Evolutionary conservation across 2,329 filamentous ascomycete species (phyloP).

Genomic region (Exophiala dermatitidis): DNA sequence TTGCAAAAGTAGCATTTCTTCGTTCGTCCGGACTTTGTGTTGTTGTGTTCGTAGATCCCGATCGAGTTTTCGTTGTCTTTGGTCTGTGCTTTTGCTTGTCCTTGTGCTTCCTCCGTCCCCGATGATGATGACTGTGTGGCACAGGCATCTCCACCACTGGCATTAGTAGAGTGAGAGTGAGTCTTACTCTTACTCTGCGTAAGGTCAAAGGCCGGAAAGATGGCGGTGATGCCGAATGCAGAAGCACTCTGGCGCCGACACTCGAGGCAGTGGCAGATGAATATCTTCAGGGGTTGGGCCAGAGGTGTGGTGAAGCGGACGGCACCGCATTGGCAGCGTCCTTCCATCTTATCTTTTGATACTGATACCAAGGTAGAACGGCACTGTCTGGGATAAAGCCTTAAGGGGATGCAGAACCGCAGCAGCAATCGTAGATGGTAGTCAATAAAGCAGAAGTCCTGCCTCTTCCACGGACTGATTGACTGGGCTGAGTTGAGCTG

Average conservation of each 20-base stretch:
- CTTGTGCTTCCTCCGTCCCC: too few species aligned
- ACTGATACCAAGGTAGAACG: too few species aligned
- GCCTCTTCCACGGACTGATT: too few species aligned
- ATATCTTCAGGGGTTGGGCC: conserved; percentile 54
- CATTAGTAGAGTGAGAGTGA: too few species aligned
- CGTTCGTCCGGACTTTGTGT: conserved; percentile 50
- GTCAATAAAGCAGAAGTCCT: too few species aligned
- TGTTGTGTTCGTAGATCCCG: conserved; percentile 43
- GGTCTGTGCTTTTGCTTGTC: too few species aligned
- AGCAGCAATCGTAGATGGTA: too few species aligned
- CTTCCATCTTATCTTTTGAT: conserved; percentile 43
- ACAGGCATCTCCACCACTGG: too few species aligned
- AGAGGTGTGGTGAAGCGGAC: conserved; percentile 57
- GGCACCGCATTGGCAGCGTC: conserved; percentile 57
- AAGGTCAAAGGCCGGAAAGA: conserved; percentile 60
- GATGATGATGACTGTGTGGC: too few species aligned
- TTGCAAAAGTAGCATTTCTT: conserved; percentile 62
- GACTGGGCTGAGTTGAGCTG: too few species aligned
- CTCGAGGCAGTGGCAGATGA: conserved; percentile 63
- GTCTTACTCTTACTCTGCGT: conserved; percentile 23
- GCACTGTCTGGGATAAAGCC: too few species aligned
- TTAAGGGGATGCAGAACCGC: too few species aligned
- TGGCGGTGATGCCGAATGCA: conserved; percentile 62
- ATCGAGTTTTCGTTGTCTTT: conserved; percentile 12
- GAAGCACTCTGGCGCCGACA: conserved; percentile 60